phyloP scores from a whole-genome alignment of 148 eudicot species.

The Amaranthus cruentus region DNA sequence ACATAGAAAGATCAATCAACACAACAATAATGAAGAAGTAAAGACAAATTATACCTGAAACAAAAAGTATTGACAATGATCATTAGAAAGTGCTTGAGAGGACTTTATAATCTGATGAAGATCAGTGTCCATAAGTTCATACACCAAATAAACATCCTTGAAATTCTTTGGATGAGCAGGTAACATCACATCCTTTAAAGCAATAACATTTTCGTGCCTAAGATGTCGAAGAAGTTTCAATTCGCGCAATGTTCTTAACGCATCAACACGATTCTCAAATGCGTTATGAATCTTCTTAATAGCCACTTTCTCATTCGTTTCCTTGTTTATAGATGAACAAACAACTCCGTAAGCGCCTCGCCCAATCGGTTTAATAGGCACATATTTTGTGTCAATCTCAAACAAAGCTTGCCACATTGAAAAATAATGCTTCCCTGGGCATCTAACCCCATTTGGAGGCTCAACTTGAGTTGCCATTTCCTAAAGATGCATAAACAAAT shows the following conservation, averaged over 20 bases:
- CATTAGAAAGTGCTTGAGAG: conserved; percentile 55
- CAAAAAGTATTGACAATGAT: conserved; percentile 62
- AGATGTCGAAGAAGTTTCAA: conserved; percentile 62
- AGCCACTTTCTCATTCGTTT: conserved; percentile 63
- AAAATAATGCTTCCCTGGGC: conserved; percentile 59
- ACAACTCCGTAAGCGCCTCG: conserved; percentile 67
- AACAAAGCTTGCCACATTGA: conserved; percentile 64
- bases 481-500: conserved; percentile 16
- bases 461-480: conserved; percentile 61
- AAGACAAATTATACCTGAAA: conserved; percentile 41
- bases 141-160: conserved; percentile 66
- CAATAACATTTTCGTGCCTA: conserved; percentile 56
- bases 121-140: conserved; percentile 73
- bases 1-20: background rate
- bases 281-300: conserved; percentile 60
- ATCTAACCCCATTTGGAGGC: conserved; percentile 52
- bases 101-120: conserved; percentile 73
- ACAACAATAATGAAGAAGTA: background rate
- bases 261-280: conserved; percentile 64
- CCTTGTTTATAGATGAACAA: conserved; percentile 56
- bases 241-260: conserved; percentile 64
- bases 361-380: conserved; percentile 63
- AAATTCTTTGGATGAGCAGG: conserved; percentile 47
- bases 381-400: conserved; percentile 64
- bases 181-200: conserved; percentile 65